Percentiles rank a stretch among this genome's conserved stretches.
Conservation (phyloP, 306 rosid species). For the Vicia sativa region DNA sequence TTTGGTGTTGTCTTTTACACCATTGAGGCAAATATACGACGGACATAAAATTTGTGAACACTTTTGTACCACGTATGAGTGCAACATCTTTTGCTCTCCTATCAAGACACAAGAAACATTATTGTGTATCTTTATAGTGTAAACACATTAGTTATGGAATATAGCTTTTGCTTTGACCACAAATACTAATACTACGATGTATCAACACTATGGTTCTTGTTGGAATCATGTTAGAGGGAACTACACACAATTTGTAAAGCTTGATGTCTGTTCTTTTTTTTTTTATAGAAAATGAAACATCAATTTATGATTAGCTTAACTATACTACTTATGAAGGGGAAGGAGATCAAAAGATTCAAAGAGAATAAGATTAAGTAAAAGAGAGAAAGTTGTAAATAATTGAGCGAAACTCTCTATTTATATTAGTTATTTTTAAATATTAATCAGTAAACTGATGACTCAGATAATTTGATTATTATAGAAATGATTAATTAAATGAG, state of each 20-base stretch:
- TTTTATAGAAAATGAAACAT: no score
- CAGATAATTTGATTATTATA: no score
- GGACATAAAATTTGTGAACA: conserved; percentile 30
- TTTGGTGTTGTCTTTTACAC: conserved; percentile 18
- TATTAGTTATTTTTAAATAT: no score
- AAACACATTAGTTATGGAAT: conserved; percentile 20
- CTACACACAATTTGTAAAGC: conserved; percentile 20
- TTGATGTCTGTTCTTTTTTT: not conserved
- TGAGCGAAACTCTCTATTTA: no score
- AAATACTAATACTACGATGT: not conserved
- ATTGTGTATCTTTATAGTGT: conserved; percentile 31
- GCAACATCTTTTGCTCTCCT: conserved; percentile 35
- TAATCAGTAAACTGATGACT: no score
- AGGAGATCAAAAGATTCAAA: no score
- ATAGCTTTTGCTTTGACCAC: conserved; percentile 31
- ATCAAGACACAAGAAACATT: conserved; percentile 32
- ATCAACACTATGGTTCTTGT: conserved; percentile 28
- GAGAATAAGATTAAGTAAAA: no score
- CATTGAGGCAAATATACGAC: conserved; percentile 6
- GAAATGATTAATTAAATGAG: no score
- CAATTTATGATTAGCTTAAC: no score
- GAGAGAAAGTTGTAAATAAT: no score
- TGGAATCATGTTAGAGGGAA: conserved; percentile 20
- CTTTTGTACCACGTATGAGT: conserved; percentile 36
- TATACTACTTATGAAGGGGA: no score